These are phyloP conservation scores for Vaccinium myrtillus DNA, from an alignment of 148 eudicot genomes.

Conservation along the genomic window DNA sequence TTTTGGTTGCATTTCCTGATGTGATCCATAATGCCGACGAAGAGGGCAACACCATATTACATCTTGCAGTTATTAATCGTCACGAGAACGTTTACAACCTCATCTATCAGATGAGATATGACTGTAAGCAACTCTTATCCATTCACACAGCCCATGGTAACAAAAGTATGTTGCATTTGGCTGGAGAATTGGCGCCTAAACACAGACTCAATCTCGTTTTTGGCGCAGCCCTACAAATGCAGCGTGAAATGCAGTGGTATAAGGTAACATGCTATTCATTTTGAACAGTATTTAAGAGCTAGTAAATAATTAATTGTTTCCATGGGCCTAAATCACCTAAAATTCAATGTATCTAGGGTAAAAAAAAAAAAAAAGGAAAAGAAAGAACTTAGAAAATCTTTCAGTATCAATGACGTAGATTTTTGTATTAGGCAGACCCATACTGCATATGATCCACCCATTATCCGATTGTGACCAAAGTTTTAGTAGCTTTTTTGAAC, in stretches of 20 bases:
- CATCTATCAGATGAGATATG: too few species aligned
- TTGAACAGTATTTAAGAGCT: too few species aligned
- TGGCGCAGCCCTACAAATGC: conserved; percentile 28
- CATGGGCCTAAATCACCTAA: too few species aligned
- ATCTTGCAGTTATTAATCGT: conserved; percentile 20
- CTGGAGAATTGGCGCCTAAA: conserved; percentile 22
- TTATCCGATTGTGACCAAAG: not conserved
- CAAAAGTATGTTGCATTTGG: conserved; percentile 2
- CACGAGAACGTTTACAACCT: not conserved
- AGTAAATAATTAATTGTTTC: not conserved
- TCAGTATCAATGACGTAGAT: too few species aligned
- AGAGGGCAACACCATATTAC: conserved; percentile 8
- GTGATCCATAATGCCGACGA: not conserved
- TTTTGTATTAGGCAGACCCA: not conserved
- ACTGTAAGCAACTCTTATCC: not conserved
- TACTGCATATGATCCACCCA: not conserved
- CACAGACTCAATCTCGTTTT: conserved; percentile 9
- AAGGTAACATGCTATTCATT: conserved; percentile 1
- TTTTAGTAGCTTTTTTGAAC: not conserved
- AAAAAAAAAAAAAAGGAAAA: too few species aligned
- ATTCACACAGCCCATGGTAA: not conserved
- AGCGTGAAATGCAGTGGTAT: conserved; percentile 25
- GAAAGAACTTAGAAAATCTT: too few species aligned
- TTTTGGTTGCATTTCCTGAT: conserved; percentile 18
- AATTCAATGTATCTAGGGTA: too few species aligned